Conservation (phyloP, 768 basidiomycete species). For the Calocybe cyanea region DNA sequence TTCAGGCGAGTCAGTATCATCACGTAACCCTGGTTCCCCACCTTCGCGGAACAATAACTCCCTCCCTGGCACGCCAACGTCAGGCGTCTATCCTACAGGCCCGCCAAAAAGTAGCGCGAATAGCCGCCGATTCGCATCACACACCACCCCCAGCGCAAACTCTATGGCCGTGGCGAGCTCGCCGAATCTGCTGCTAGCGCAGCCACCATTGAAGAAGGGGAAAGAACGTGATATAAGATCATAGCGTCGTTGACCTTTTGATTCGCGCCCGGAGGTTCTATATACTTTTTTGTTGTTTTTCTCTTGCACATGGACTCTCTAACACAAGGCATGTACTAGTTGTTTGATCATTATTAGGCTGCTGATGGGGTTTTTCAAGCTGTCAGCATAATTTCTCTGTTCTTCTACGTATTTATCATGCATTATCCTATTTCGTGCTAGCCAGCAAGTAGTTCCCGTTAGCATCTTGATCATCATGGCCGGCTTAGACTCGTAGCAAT, state of each 20-base stretch:
- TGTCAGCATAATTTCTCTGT: too few relatives aligned
- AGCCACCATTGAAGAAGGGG: conserved; percentile 14
- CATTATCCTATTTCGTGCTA: too few relatives aligned
- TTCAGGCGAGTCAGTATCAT: conserved; percentile 31
- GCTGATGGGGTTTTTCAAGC: too few relatives aligned
- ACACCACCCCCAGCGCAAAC: conserved; percentile 2
- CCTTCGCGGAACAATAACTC: conserved; percentile 12
- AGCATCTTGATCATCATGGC: too few relatives aligned
- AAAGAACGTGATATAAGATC: conserved; percentile 14
- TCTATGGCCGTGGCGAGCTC: conserved; percentile 8
- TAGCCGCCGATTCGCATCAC: conserved; percentile 10
- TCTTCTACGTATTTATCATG: too few relatives aligned
- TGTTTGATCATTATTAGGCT: too few relatives aligned
- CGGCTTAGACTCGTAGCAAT: too few relatives aligned
- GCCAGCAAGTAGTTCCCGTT: too few relatives aligned
- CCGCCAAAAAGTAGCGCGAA: neutral
- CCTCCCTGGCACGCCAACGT: conserved; percentile 9
- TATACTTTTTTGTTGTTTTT: too few relatives aligned
- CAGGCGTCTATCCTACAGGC: neutral
- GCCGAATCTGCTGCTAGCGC: conserved; percentile 8
- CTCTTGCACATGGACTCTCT: too few relatives aligned
- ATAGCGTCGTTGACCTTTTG: neutral
- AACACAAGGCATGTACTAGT: too few relatives aligned
- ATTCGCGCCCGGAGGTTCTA: too few relatives aligned
- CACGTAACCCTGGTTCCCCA: conserved; percentile 10